phyloP scores from a whole-genome alignment of 1,284 basidiomycete species.

The Inonotus obliquus region DNA sequence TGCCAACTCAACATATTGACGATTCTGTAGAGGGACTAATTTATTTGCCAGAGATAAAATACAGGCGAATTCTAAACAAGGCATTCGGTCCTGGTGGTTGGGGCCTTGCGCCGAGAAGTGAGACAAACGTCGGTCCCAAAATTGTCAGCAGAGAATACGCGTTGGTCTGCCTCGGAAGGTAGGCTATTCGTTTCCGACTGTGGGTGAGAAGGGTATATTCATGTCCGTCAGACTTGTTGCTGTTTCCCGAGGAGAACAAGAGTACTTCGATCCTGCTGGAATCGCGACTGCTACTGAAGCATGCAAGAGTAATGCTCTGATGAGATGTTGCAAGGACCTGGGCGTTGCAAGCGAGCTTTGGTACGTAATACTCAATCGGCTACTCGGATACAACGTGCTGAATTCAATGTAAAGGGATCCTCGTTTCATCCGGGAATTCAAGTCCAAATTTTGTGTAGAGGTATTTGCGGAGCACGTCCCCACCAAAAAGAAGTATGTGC shows the following conservation, averaged over 20 bases:
- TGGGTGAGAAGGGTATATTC: background rate
- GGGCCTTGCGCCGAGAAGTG: conserved; percentile 92
- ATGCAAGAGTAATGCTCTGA: conserved; percentile 94
- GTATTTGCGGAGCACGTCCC: conserved; percentile 79
- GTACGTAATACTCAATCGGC: conserved; percentile 37
- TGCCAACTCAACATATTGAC: background rate
- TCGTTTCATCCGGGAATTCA: conserved; percentile 92
- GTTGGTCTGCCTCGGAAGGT: conserved; percentile 90
- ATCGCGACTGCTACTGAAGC: conserved; percentile 94
- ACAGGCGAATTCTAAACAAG: conserved; percentile 88
- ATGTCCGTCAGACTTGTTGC: conserved; percentile 66
- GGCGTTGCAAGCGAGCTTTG: conserved; percentile 96
- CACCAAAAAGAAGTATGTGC: conserved; percentile 84
- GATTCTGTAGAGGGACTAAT: conserved; percentile 75
- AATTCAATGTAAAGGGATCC: conserved; percentile 67
- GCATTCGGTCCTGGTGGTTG: conserved; percentile 97
- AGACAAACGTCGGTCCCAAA: conserved; percentile 86
- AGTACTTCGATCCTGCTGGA: conserved; percentile 91
- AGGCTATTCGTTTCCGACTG: conserved; percentile 22
- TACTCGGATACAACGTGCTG: background rate
- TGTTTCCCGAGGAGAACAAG: conserved; percentile 93
- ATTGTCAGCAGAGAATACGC: conserved; percentile 94
- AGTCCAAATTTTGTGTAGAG: conserved; percentile 79
- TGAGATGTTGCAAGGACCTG: conserved; percentile 97
- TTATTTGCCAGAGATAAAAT: conserved; percentile 98